A percentile compares a stretch with the other conserved stretches of the same genome.
phyloP scores from a whole-genome alignment of 108 stramenopile genomes.

The Nitzschia sp. region DNA sequence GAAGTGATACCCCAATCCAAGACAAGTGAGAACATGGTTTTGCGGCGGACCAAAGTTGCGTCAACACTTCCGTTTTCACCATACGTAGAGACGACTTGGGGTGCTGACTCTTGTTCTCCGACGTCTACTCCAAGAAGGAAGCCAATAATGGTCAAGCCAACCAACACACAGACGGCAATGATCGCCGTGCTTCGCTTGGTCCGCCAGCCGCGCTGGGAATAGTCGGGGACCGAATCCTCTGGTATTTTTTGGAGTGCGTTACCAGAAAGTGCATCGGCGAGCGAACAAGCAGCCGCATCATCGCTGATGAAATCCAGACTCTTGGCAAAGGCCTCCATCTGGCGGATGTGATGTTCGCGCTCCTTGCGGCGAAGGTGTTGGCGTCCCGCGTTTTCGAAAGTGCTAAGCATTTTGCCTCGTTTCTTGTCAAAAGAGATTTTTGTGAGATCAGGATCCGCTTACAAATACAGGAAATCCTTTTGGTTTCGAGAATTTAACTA shows the following conservation, averaged over 20 bases:
- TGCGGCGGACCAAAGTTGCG: background rate
- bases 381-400: slow-evolving; percentile 27
- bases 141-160: background rate
- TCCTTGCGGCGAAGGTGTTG: slow-evolving; percentile 19
- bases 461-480: background rate
- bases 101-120: background rate
- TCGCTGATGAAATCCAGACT: background rate
- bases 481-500: background rate
- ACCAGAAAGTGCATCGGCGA: slow-evolving; percentile 15
- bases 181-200: background rate
- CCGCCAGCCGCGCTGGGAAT: background rate
- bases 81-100: background rate
- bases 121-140: slow-evolving; percentile 9
- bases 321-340: slow-evolving; percentile 23
- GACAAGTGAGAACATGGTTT: slow-evolving; percentile 10
- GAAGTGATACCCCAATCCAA: slow-evolving; percentile 24
- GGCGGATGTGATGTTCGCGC: slow-evolving; percentile 24
- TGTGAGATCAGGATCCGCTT: too few relatives aligned
- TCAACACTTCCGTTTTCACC: background rate
- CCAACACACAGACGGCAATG: background rate
- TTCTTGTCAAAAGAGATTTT: too few relatives aligned
- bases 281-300: background rate
- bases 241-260: background rate
- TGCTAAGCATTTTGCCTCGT: slow-evolving; percentile 22
- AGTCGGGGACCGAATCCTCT: background rate